These are phyloP conservation scores for Niebla homalea DNA, from an alignment of 495 filamentous ascomycete genomes.

Conservation along the genomic window DNA sequence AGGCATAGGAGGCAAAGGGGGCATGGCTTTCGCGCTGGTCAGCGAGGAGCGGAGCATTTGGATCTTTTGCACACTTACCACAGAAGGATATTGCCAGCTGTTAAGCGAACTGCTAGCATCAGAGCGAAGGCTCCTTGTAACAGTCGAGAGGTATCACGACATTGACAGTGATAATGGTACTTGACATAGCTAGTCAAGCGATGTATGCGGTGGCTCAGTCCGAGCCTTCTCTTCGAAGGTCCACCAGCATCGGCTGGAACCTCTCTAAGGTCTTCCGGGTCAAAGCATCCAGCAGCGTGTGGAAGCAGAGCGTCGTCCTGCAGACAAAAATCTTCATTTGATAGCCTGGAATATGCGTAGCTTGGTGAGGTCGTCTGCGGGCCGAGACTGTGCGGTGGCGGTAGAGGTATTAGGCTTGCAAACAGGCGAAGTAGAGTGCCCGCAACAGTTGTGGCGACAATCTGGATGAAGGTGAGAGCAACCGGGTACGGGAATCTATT, in stretches of 20 bases:
- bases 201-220: neutral
- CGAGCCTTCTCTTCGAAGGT: no score
- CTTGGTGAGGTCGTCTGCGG: neutral
- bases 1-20: slow-evolving; percentile 2
- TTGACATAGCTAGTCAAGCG: neutral
- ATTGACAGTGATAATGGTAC: slow-evolving; percentile 1
- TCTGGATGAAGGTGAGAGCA: slow-evolving; percentile 1
- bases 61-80: neutral
- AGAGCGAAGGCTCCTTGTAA: neutral
- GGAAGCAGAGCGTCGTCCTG: neutral
- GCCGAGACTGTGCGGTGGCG: neutral
- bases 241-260: no score
- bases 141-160: neutral
- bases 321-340: neutral
- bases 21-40: neutral
- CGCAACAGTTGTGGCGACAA: neutral
- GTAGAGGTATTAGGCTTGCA: neutral
- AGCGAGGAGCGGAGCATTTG: neutral
- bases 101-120: neutral
- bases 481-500: slow-evolving; percentile 13
- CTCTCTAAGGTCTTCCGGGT: neutral
- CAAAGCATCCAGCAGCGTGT: neutral
- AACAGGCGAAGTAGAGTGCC: neutral
- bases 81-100: slow-evolving; percentile 5
- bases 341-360: neutral